Conservation (phyloP, 768 basidiomycete genomes). For the Chlorophyllum brunneum region DNA sequence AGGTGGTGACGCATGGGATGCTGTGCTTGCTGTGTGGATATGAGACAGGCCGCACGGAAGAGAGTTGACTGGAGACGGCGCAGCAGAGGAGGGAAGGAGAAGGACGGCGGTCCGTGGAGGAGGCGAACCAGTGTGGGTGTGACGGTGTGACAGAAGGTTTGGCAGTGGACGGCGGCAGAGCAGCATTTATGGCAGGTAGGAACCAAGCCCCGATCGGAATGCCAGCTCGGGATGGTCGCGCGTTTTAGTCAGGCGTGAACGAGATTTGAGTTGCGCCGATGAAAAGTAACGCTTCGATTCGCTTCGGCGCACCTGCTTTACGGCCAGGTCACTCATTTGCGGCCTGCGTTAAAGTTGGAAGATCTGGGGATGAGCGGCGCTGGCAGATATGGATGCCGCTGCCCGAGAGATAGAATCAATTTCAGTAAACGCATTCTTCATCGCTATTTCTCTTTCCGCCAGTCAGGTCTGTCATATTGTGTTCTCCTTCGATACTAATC, state of each 20-base stretch:
- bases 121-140: conserved; percentile 4
- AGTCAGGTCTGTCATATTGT: too few relatives aligned
- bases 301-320: conserved; percentile 9
- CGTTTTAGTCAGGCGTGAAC: conserved; percentile 3
- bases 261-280: conserved; percentile 5
- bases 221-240: conserved; percentile 6
- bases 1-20: neutral
- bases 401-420: conserved; percentile 11
- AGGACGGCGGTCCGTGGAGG: too few relatives aligned
- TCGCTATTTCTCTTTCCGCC: conserved; percentile 2
- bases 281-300: conserved; percentile 9
- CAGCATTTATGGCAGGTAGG: neutral
- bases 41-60: neutral
- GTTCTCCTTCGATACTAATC: conserved; percentile 12
- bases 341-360: neutral
- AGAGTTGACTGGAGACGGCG: neutral
- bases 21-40: neutral
- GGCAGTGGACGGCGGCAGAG: neutral
- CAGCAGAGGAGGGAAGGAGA: neutral
- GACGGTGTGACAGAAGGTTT: neutral
- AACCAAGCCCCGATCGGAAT: neutral
- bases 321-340: conserved; percentile 9
- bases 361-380: conserved; percentile 11
- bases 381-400: conserved; percentile 11
- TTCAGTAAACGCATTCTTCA: conserved; percentile 5